Conservation (phyloP, 371 early-diverging fungal species). For the Syncephalastrum sp. region DNA sequence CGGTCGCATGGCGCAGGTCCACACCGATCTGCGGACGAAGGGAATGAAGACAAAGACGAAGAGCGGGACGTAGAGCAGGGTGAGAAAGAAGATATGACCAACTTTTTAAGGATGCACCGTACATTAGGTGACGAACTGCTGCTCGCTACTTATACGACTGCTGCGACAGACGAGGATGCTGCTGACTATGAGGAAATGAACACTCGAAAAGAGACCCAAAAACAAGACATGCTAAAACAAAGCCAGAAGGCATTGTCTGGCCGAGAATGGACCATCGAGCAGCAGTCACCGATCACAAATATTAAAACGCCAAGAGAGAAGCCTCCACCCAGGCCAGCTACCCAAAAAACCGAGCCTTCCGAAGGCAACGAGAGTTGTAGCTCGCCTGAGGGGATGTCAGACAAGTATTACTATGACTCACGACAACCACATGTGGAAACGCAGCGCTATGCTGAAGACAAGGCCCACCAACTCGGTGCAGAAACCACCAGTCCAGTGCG, state of each 20-base stretch:
- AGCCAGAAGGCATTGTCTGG: no score
- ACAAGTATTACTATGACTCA: constrained; percentile 3
- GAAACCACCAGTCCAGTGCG: constrained; percentile 13
- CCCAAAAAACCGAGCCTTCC: no score
- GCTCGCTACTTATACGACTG: neutral
- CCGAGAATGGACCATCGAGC: no score
- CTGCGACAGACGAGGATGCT: neutral
- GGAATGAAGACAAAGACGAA: neutral
- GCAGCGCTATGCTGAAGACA: neutral
- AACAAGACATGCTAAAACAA: no score
- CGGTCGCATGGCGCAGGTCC: neutral
- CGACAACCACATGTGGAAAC: constrained; percentile 8
- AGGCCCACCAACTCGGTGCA: neutral
- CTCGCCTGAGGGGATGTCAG: constrained; percentile 5
- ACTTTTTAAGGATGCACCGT: no score
- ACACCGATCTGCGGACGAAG: neutral
- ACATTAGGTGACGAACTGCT: constrained; percentile 15
- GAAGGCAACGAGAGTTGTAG: constrained; percentile 5
- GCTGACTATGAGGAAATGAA: neutral
- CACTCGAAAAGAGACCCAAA: no score
- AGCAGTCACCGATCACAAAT: no score
- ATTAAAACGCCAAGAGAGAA: no score
- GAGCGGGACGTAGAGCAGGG: neutral
- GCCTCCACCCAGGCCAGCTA: no score
- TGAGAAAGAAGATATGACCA: neutral